Base-by-base conservation (phyloP, 2,329 filamentous ascomycete genomes). In the Neospermospora avenae region DNA sequence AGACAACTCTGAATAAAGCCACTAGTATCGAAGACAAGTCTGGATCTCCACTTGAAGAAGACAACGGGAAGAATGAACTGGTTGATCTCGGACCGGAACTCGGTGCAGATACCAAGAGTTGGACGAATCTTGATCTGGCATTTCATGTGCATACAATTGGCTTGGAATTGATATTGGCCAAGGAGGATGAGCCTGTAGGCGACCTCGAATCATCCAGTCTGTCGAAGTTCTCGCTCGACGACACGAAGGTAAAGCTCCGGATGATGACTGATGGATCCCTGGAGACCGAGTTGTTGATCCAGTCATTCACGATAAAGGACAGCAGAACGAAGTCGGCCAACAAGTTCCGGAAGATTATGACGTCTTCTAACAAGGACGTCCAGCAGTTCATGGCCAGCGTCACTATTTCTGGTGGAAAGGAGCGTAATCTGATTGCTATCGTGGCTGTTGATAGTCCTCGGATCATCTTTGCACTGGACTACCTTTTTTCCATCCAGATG, bases 381-480 rank as follows among this genome's bases (percentile, higher is more conserved):
- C 93, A 98, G 73, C 96, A 99, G 69, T 93, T 99, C 71, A 99
- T 99, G 95, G 95, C 95, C 18, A 97, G 90, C 72, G 79, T 99
- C 3, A 96, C 93, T 0, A 96, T 99, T 75, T 92, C 93, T 0
- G 90, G 92, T 16, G 92, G 92, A 3, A 79, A 86, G 35, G 89
- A 96, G 42, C 85, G 86, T 61, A 90, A 87, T 72, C 76, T 98
- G 58, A 96, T 98, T 69, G 91, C 91, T 1, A 89, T 99, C 75
- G 84, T 97, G 59, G 96, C 93, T 0, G 86, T 99, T 63, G 95
- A 99, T 71, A 99, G 95, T 68, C 95, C 95, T 1, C 84, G 92
- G 3, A 85, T 99, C 58, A 98, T 99, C 60, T 90, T 99, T 72
- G 93, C 96, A 0, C 78, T 99, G 31, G 95, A 99, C 73, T 98